Conservation (phyloP, 2,329 filamentous ascomycete genomes). For the Calonectria pseudoturangicola region DNA sequence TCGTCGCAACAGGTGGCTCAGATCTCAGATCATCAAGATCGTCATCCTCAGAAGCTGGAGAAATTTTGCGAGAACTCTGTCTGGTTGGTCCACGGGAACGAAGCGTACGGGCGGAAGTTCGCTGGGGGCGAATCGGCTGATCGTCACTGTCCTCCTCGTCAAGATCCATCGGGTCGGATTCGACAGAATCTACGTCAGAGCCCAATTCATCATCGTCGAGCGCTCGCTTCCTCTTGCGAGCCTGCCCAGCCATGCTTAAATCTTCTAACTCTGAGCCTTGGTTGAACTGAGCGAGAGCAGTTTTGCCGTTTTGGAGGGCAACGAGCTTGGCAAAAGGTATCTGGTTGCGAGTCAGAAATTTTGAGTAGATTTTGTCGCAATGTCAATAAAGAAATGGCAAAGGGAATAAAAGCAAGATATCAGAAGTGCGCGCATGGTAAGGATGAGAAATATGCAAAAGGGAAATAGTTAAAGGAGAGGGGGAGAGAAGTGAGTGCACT, state of each 20-base stretch:
- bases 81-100: conserved; percentile 54
- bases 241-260: conserved; percentile 43
- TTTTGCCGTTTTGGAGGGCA: conserved; percentile 57
- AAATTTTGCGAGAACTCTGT: conserved; percentile 38
- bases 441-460: conserved; percentile 26
- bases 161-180: conserved; percentile 54
- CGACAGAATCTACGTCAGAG: conserved; percentile 50
- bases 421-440: conserved; percentile 22
- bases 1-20: conserved; percentile 33
- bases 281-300: conserved; percentile 53
- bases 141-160: conserved; percentile 53
- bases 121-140: conserved; percentile 36
- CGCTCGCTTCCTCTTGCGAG: conserved; percentile 58
- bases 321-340: conserved; percentile 57
- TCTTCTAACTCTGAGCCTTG: conserved; percentile 39
- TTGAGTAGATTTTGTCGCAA: not conserved
- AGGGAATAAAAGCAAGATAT: conserved; percentile 11
- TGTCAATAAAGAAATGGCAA: not conserved
- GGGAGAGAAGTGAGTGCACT: not conserved
- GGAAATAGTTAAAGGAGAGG: conserved; percentile 30
- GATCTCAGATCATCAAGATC: conserved; percentile 22
- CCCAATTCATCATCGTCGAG: conserved; percentile 56
- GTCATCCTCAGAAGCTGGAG: conserved; percentile 44
- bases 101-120: conserved; percentile 43
- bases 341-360: conserved; percentile 53